Evolutionary conservation across 768 basidiomycete species (phyloP).

Genomic region (Leccinum subtestaceum): DNA sequence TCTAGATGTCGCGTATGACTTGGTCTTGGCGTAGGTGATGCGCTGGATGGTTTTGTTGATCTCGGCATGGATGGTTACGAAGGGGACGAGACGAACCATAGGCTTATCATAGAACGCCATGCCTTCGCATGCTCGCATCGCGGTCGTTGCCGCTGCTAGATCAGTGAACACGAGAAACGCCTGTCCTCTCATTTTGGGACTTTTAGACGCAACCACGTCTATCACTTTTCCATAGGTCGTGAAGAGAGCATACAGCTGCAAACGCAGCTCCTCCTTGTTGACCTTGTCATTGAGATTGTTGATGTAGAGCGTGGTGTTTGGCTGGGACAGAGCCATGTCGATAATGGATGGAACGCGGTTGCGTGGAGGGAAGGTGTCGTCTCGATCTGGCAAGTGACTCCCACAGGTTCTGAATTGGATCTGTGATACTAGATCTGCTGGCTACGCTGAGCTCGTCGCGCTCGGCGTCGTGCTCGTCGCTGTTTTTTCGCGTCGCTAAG

Average conservation of each 20-base stretch:
- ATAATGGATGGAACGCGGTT: neutral
- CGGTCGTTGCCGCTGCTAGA: conserved; percentile 85
- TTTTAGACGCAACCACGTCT: conserved; percentile 89
- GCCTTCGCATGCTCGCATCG: conserved; percentile 90
- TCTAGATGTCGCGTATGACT: conserved; percentile 80
- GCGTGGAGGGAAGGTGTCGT: neutral
- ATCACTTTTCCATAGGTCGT: conserved; percentile 91
- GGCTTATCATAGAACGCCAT: conserved; percentile 92
- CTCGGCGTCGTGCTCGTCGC: conserved; percentile 7
- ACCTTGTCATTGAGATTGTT: conserved; percentile 92
- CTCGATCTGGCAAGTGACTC: conserved; percentile 23
- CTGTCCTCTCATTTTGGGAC: conserved; percentile 84
- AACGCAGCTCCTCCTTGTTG: conserved; percentile 84
- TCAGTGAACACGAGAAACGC: conserved; percentile 96
- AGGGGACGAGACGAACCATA: conserved; percentile 54
- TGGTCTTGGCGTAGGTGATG: conserved; percentile 87
- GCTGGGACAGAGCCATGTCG: conserved; percentile 55
- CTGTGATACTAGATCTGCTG: neutral
- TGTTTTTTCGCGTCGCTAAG: conserved; percentile 1
- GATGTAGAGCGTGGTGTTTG: conserved; percentile 86
- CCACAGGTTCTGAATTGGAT: conserved; percentile 13
- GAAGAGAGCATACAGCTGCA: conserved; percentile 85
- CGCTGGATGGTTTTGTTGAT: conserved; percentile 47
- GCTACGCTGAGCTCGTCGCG: neutral
- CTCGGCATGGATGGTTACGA: conserved; percentile 4